Base-by-base conservation (phyloP, 306 rosid genomes). In the Alnus glutinosa region DNA sequence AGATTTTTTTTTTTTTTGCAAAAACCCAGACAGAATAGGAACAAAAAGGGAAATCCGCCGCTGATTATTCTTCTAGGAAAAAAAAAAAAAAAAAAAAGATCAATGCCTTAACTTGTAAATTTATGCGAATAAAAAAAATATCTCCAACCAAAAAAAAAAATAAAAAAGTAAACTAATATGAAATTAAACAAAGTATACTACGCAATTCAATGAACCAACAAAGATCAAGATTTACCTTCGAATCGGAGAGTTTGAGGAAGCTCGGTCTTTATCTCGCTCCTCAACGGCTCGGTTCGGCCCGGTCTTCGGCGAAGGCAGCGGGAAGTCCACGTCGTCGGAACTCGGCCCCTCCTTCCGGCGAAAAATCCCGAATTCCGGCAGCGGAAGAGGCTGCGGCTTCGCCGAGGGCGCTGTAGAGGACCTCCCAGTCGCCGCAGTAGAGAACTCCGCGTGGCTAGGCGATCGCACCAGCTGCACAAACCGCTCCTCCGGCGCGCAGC, bases 341-440 rank as follows among this genome's bases (percentile, higher is more conserved):
- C 57, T 76, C 3, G 16, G n/a, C 52, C 47, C 57, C 71, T 70
- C 87, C 4, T 71, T 80, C 37, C 89, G 91, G 23, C 36, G 71
- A 39, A 61, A 30, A 3, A 49, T 50, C 6, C 83, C 57, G 3
- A 75, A 37, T 55, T 89, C 97, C 71, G 98, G 99, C 78, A 93
- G 86, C 4, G 99, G 98, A 55, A 95, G 85, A 0, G 98, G 98
- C 42, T 88, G 96, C 47, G 99, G 89, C 49, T 12, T 82, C 5
- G 59, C 81, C 4, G 59, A 36, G 12, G 83, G 32, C 19, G 83
- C 2, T 14, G 72, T 54, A 9, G 70, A 39, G 28, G 86, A 81
- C 2, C 82, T 86, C 28, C 28, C 28, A 23, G 28, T 23, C 28
- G 28, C 28, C 39, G 42, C 14, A 3, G 49, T 51, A 12, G 6